Percentiles rank a stretch among this genome's conserved stretches.
Evolutionary conservation across 108 stramenopile species (phyloP).

Genomic region (Epithemia pelagica): DNA sequence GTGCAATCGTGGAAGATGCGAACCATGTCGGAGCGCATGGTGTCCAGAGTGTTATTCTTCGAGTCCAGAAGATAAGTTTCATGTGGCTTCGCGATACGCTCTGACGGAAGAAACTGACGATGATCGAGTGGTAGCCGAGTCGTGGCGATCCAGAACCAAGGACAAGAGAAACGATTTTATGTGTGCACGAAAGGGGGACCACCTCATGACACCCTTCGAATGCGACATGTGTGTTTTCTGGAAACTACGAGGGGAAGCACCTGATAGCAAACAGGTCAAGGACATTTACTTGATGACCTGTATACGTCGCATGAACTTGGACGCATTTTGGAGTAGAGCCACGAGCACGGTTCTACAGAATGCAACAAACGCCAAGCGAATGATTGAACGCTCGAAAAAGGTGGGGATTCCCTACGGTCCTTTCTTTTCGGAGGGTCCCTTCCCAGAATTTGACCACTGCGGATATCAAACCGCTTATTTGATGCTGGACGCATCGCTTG

Average conservation of each 20-base stretch:
- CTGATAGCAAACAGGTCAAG: not conserved
- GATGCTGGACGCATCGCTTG: conserved; percentile 2
- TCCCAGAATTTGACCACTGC: not conserved
- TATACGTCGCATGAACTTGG: not conserved
- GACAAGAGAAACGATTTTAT: not conserved
- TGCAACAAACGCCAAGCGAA: not conserved
- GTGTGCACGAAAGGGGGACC: not conserved
- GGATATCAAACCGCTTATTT: conserved; percentile 2
- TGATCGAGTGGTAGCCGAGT: not conserved
- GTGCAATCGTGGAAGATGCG: not conserved
- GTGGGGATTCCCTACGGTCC: not conserved
- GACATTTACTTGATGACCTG: not conserved
- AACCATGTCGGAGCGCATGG: not conserved
- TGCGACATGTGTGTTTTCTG: conserved; percentile 6
- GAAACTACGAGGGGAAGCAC: not conserved
- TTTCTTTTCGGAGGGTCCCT: not conserved
- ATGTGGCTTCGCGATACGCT: not conserved
- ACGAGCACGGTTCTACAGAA: not conserved
- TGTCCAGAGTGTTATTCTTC: not conserved
- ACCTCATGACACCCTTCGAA: not conserved
- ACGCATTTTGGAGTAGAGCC: not conserved
- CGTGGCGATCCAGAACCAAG: not conserved
- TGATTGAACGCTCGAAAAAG: not conserved
- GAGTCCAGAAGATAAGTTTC: not conserved
- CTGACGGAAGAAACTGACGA: not conserved